A percentile compares a stretch with the other conserved stretches of the same genome.
phyloP scores from a whole-genome alignment of 1,284 basidiomycete genomes.

The Ganoderma resinaceum region DNA sequence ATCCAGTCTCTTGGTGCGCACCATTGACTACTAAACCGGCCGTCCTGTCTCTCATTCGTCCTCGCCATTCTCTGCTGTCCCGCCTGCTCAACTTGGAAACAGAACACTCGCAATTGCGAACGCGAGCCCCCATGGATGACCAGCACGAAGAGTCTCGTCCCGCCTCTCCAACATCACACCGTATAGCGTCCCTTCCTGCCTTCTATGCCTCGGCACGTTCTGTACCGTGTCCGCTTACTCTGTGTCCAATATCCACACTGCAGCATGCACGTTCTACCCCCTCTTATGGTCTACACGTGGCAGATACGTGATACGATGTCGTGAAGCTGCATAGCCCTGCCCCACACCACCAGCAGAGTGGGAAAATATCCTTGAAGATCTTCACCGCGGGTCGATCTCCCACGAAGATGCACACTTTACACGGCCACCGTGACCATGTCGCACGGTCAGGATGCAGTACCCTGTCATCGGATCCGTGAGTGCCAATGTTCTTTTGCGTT shows the following conservation, averaged over 20 bases:
- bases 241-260: no score
- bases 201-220: no score
- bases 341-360: neutral
- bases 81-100: no score
- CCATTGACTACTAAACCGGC: slow-evolving; percentile 27
- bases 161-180: no score
- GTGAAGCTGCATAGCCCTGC: neutral
- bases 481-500: neutral
- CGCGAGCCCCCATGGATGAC: no score
- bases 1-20: slow-evolving; percentile 20
- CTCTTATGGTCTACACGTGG: neutral
- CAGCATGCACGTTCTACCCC: neutral
- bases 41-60: no score
- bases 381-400: neutral
- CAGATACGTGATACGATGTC: neutral
- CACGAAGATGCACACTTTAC: neutral
- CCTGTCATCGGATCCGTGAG: neutral
- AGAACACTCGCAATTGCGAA: no score
- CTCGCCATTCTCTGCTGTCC: no score
- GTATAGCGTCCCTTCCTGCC: no score
- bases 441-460: slow-evolving; percentile 1
- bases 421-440: neutral
- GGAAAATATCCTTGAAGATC: neutral
- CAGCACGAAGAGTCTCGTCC: no score
- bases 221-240: no score